Percentiles rank a stretch among this genome's conserved stretches.
These are phyloP conservation scores for Boletus rex-veris DNA, from an alignment of 768 basidiomycete species.

Conservation along the genomic window DNA sequence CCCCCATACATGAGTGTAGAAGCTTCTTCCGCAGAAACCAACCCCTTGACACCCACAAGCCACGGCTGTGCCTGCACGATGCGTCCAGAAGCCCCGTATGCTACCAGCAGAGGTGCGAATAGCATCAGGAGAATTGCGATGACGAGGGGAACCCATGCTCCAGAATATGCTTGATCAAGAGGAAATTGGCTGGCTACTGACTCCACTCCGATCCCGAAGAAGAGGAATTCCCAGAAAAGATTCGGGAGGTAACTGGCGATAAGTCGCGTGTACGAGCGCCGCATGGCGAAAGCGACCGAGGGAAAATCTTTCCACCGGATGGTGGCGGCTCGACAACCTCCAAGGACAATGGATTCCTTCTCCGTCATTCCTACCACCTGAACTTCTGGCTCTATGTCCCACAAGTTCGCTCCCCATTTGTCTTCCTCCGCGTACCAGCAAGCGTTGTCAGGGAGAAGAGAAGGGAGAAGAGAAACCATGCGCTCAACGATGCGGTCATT, in stretches of 20 bases:
- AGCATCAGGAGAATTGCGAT: slow-evolving; percentile 11
- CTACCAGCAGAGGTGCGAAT: slow-evolving; percentile 3
- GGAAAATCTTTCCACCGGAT: slow-evolving; percentile 28
- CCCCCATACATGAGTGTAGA: slow-evolving; percentile 16
- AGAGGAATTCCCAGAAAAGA: slow-evolving; percentile 1
- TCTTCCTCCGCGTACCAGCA: slow-evolving; percentile 24
- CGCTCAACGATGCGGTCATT: slow-evolving; percentile 20
- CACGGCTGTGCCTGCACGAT: slow-evolving; percentile 18
- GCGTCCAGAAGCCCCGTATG: slow-evolving; percentile 17
- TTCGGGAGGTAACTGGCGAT: slow-evolving; percentile 7
- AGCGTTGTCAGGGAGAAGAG: neutral
- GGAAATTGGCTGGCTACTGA: too few relatives aligned
- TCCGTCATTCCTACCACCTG: slow-evolving; percentile 21
- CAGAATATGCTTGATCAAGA: neutral
- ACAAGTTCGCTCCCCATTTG: slow-evolving; percentile 11
- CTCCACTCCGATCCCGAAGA: neutral
- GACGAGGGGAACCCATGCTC: neutral
- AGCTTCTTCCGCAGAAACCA: slow-evolving; percentile 22
- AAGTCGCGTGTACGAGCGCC: slow-evolving; percentile 10
- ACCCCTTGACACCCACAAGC: slow-evolving; percentile 24
- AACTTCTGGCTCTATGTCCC: slow-evolving; percentile 19
- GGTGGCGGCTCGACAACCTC: slow-evolving; percentile 20
- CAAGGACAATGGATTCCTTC: slow-evolving; percentile 16
- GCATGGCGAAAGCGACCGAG: slow-evolving; percentile 10
- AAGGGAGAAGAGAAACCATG: slow-evolving; percentile 22